Base-by-base conservation (phyloP, 1,284 basidiomycete species). In the Thelephora terrestris region DNA sequence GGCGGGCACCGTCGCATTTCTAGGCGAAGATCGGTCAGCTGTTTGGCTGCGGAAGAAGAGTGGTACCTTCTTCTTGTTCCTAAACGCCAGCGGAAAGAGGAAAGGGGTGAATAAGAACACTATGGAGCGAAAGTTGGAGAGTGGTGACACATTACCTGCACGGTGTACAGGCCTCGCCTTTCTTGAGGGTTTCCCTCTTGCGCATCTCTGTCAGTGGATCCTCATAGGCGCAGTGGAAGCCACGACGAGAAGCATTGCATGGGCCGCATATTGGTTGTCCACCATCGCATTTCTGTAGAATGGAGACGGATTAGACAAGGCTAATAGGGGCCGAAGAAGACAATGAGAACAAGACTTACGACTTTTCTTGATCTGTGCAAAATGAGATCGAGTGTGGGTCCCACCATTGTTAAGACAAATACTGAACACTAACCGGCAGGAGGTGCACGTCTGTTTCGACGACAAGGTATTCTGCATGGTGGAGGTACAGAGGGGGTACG, bases 111-210 rank as follows among this genome's bases (percentile, higher is more conserved):
- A 10, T 16, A 10, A 9, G 39, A 12, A 7, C 10, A 5, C 10
- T 18, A 6, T 21, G 9, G 14, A 42, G 12, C 10, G 18, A 21
- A n/a, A 12, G 39, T 20, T 25, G 10, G 21, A 9, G 39, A 23
- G 39, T 21, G 39, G 9, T 9, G 21, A 12, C 5, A 25, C 20
- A 10, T 42, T 25, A 42, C 39, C 39, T 42, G 39, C 39, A 42
- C 39, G 39, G 39, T 20, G n/a, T 25, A 42, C 39, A 42, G 25
- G 39, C 39, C 39, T 42, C 39, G 20, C 39, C 39, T 25, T 42
- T 42, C 39, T 42, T 21, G 21, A 42, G 39, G 14, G 39, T 21
- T 5, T 42, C 39, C 14, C 29, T 32, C 12, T 10, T 32, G 14
- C 29, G 29, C 29, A 14, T 32, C 14, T 32, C 29, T 32, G 29